A percentile compares a stretch with the other conserved stretches of the same genome.
Evolutionary conservation across 2,329 filamentous ascomycete species (phyloP).

Genomic region (Microcera coccophila): DNA sequence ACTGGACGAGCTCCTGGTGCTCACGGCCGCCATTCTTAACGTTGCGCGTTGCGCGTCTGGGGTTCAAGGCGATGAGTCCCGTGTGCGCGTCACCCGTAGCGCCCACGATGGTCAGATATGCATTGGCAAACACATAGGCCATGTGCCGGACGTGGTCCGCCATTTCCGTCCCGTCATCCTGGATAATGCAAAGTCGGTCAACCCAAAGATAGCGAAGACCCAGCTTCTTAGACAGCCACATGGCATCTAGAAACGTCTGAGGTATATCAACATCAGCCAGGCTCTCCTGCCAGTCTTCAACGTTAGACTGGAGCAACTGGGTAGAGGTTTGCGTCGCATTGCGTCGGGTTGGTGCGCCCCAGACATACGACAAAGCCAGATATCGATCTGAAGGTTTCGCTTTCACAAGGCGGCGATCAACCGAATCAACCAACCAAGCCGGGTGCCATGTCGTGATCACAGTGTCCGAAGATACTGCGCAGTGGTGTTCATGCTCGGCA

Average conservation of each 20-base stretch:
- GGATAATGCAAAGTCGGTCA: constrained; percentile 43
- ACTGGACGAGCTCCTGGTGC: constrained; percentile 38
- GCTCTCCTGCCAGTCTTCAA: constrained; percentile 34
- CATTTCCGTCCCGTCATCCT: constrained; percentile 40
- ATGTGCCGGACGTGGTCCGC: constrained; percentile 41
- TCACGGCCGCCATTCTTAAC: constrained; percentile 22
- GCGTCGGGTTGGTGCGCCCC: constrained; percentile 31
- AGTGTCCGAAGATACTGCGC: constrained; percentile 26
- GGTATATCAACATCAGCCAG: constrained; percentile 38
- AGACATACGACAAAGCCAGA: constrained; percentile 46
- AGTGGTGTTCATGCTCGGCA: constrained; percentile 40
- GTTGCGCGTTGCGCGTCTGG: constrained; percentile 28
- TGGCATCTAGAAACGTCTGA: constrained; percentile 42
- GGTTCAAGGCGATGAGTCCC: constrained; percentile 36
- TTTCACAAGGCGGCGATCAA: constrained; percentile 37
- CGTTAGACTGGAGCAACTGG: constrained; percentile 35
- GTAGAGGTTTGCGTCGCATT: constrained; percentile 24
- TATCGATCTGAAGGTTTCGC: constrained; percentile 39
- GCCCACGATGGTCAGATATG: constrained; percentile 43
- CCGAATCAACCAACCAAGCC: constrained; percentile 39
- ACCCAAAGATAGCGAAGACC: constrained; percentile 45
- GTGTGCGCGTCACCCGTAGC: constrained; percentile 38
- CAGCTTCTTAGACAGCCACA: constrained; percentile 42
- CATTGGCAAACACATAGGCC: constrained; percentile 43
- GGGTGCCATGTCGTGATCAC: constrained; percentile 36